phyloP scores from a whole-genome alignment of 768 basidiomycete genomes.

The Termitomyces sp. region DNA sequence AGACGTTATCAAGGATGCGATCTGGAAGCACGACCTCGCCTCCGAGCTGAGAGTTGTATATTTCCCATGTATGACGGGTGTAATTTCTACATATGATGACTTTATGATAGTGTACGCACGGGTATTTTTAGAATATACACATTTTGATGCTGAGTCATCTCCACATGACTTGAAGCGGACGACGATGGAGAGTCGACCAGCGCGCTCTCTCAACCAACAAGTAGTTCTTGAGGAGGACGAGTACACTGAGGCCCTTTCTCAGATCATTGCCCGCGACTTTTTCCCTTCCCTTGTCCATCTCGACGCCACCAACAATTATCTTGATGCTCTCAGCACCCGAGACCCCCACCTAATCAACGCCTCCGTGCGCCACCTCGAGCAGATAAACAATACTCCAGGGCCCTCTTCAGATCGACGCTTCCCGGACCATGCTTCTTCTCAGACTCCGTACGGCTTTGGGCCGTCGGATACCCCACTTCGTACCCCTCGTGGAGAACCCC shows the following conservation, averaged over 20 bases:
- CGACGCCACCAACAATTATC: conserved; percentile 84
- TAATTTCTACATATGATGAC: conserved; percentile 14
- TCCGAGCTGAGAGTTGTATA: conserved; percentile 6
- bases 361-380: conserved; percentile 71
- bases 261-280: conserved; percentile 96
- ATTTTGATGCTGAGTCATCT: conserved; percentile 6
- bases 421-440: conserved; percentile 43
- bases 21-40: conserved; percentile 14
- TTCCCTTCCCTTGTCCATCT: conserved; percentile 91
- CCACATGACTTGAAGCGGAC: background rate
- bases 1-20: conserved; percentile 9
- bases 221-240: conserved; percentile 87
- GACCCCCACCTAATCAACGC: conserved; percentile 76
- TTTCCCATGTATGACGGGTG: conserved; percentile 1
- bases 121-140: background rate
- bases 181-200: conserved; percentile 17
- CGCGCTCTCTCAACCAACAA: conserved; percentile 66
- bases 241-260: conserved; percentile 85
- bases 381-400: conserved; percentile 52
- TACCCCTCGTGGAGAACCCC: conserved; percentile 39
- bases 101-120: conserved; percentile 1
- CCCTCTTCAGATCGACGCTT: conserved; percentile 25
- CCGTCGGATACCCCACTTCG: conserved; percentile 67
- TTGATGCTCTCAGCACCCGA: conserved; percentile 72
- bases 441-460: conserved; percentile 61